Evolutionary conservation across 2,329 filamentous ascomycete species (phyloP).

Genomic region (Hortaea werneckii): DNA sequence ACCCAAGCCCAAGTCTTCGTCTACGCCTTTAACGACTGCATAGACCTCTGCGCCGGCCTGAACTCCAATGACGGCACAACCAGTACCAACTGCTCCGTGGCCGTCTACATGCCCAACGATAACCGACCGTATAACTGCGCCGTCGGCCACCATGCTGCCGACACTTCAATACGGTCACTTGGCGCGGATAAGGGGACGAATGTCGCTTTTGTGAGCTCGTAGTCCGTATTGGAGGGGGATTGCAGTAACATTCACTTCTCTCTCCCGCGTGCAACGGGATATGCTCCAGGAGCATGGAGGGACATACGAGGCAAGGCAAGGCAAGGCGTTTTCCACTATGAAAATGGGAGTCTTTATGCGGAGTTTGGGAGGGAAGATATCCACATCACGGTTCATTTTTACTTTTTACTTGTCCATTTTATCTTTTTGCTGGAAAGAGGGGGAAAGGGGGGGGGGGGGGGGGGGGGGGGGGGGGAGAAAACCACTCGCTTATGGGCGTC

Average conservation of each 20-base stretch:
- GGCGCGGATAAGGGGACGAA: constrained; percentile 11
- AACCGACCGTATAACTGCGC: constrained; percentile 24
- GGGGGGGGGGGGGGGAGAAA: no score
- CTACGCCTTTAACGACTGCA: constrained; percentile 27
- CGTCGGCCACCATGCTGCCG: constrained; percentile 14
- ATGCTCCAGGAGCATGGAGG: background rate
- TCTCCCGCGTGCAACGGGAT: background rate
- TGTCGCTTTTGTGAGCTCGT: constrained; percentile 11
- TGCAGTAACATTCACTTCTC: no score
- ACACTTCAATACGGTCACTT: constrained; percentile 7
- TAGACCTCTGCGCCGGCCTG: constrained; percentile 25
- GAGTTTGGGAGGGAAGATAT: no score
- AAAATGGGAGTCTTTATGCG: no score
- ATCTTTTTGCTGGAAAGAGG: no score
- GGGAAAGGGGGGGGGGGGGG: no score
- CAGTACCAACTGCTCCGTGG: constrained; percentile 21
- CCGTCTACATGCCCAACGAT: constrained; percentile 19
- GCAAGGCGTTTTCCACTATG: no score
- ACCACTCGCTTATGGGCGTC: no score
- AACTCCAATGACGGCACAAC: constrained; percentile 14
- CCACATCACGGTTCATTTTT: no score
- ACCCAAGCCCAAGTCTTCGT: constrained; percentile 23
- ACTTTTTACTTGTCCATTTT: no score
- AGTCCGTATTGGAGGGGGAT: no score
- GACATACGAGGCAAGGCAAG: background rate